Evolutionary conservation across 106 monocot species (phyloP), one percentile per base, ranked within the genome.

Genomic region (Apostasia shenzhenica): DNA sequence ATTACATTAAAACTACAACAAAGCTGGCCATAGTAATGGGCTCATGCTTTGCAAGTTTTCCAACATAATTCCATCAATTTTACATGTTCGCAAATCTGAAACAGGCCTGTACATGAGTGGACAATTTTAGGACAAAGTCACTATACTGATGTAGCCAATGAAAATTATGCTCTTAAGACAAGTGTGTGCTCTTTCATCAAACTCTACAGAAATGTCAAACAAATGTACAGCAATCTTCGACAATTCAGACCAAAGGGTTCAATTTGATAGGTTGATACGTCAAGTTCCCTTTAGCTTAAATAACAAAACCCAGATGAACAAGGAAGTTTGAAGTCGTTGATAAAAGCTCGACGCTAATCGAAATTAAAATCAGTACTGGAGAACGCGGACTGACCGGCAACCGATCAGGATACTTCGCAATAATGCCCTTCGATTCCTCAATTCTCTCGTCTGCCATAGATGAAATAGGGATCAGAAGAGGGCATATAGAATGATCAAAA

Each of bases 381-480:
- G 14, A 65, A 65, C 14, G 11, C 12, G 1, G 4, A 76, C 79
- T 57, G 67, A 90, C 90, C 45, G 90, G 90, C 0, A 90, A 76
- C 14, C 86, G 73, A 54, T 81, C 83, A 1, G 90, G 86, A 48
- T 90, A 90, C 45, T 86, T 86, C 14, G 81, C 75, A 12, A 90
- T 12, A 41, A 90, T 90, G 54, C 78, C 71, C 56, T 68, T 75
- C 51, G 90, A 90, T 68, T 90, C 90, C 45, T 78, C 64, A 2
- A 74, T 41, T 62, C 90, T 61, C 73, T 90, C 83, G 75, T 83
- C 86, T 90, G 86, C 58, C 71, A 56, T 1, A 58, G 41, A 40
- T 14, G 1, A 46, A 43, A 50, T 43, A 43, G n/a, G 13, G 14
- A 11, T 37, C 14, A 0, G 46, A 47, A 59, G 1, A 3, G n/a